Evolutionary conservation across 2,329 filamentous ascomycete species (phyloP), one percentile per base, ranked within the genome.

Genomic region (Epichloe uncinata): DNA sequence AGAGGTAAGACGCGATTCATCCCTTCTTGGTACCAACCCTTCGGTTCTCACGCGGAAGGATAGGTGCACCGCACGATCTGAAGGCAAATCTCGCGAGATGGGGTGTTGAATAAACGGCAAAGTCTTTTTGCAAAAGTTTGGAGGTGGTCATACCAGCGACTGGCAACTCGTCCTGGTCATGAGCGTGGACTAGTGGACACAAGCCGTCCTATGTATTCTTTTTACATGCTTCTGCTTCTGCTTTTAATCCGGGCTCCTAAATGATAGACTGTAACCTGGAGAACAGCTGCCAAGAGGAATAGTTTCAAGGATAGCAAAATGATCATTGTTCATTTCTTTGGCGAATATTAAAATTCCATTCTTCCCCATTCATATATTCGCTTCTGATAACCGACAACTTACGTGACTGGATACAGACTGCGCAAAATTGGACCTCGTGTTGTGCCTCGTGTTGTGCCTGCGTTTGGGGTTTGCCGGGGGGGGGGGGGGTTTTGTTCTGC

Each of bases 1-100:
- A 55, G 54, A 62, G 61, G 63, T 65, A 58, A 52, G 62, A 42
- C 15, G 15, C 11, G 36, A 34, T 16, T 13, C 46, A 36, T 11
- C 12, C 26, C 13, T 9, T 26, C 9, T 11, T 11, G 15, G 35
- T 45, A 9, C 26, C 26, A 18, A 7, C 18, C 3, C 15, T 18
- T 22, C 18, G 3, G 45, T 51, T 49, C 52, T 55, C 36, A 52
- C 50, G 35, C 40, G 37, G 26, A 38, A 20, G 16, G 30, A 48
- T 18, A 52, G 47, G 34, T 38, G 36, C 50, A 18, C 45, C 43
- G 46, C 18, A 48, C 47, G 44, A 43, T 45, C 50, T 45, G 15
- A 47, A 48, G 42, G 48, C 50, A 34, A 49, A 47, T 47, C 45
- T 40, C 47, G 44, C 45, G 48, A 36, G 37, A 49, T 46, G 42